Base-by-base conservation (phyloP, 1,284 basidiomycete genomes). In the Taiwanofungus camphoratus region DNA sequence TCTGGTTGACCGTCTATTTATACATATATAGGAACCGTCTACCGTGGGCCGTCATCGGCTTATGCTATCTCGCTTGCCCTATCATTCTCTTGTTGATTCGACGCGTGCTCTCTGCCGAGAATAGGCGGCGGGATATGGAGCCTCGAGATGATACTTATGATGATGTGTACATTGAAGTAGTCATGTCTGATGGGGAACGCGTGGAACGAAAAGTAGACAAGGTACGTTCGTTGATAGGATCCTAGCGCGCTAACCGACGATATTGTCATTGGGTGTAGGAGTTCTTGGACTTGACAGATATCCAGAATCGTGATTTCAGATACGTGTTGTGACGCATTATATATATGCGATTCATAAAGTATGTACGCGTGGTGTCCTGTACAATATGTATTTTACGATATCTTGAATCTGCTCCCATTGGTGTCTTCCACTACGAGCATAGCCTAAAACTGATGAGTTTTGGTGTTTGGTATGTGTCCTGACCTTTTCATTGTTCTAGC, bases 31-130 rank as follows among this genome's bases (percentile, higher is more conserved):
- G 76, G 43, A 81, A 82, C 48, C 76, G 68, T 44, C 60, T 82
- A 30, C 81, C 79, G 0, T 84, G 79, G 80, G 71, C 72, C 35
- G 64, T 82, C 48, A 81, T 82, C 41, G 71, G 73, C 1, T 53
- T 75, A 34, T 80, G 76, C 54, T 74, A 76, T 49, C 42, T 67
- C 9, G 47, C 56, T 31, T 79, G 75, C 53, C 70, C 74, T 21
- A 11, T 62, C 5, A 39, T 79, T 34, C 45, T 81, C 38, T 58
- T 84, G 33, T 35, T 53, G 19, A 77, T 80, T 41, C 77, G 81
- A 8, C 65, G 56, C 49, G 50, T 76, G 36, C 73, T 89, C 42
- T 63, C 66, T 3, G 63, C 67, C 13, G 85, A 87, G 65, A 87
- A 87, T 55, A 70, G 67, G 36, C 64, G 68, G 5, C 68, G 84